Percentiles rank a stretch among this genome's conserved stretches.
Evolutionary conservation across 2,329 filamentous ascomycete species (phyloP).

Genomic region (Sporothrix brasiliensis): DNA sequence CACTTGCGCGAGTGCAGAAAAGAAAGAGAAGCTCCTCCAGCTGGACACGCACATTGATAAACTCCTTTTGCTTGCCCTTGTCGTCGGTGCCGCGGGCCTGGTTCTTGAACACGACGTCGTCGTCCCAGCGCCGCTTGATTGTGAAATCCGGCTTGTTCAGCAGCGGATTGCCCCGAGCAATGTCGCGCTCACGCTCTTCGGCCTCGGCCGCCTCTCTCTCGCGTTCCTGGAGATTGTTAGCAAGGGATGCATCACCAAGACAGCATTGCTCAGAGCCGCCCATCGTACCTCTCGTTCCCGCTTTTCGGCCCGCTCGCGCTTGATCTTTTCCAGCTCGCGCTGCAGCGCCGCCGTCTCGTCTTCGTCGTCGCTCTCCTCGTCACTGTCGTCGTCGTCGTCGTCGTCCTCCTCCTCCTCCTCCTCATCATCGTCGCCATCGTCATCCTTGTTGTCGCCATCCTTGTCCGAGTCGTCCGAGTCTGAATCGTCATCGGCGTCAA

Average conservation of each 20-base stretch:
- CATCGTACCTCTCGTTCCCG: constrained; percentile 67
- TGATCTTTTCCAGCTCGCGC: constrained; percentile 92
- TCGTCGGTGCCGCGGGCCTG: constrained; percentile 94
- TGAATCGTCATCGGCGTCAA: constrained; percentile 69
- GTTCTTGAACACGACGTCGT: constrained; percentile 99
- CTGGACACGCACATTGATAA: constrained; percentile 78
- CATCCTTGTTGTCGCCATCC: constrained; percentile 57
- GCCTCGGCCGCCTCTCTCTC: constrained; percentile 80
- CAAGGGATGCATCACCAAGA: too few species aligned
- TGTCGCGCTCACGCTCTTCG: constrained; percentile 81
- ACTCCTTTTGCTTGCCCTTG: constrained; percentile 83
- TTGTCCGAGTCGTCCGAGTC: constrained; percentile 63
- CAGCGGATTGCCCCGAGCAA: constrained; percentile 88
- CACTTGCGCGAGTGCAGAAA: too few species aligned
- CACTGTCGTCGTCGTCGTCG: constrained; percentile 60
- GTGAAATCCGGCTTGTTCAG: constrained; percentile 88
- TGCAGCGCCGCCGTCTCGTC: constrained; percentile 88
- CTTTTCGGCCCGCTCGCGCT: constrained; percentile 79
- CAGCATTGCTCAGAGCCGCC: too few species aligned
- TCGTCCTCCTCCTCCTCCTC: constrained; percentile 63
- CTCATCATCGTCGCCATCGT: constrained; percentile 70
- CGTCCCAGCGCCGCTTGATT: constrained; percentile 92
- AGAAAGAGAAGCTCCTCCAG: background rate
- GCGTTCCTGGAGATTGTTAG: constrained; percentile 61
- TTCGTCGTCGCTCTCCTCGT: constrained; percentile 71